Base-by-base conservation (phyloP, 2,329 filamentous ascomycete species). In the Xylariaceae sp. region DNA sequence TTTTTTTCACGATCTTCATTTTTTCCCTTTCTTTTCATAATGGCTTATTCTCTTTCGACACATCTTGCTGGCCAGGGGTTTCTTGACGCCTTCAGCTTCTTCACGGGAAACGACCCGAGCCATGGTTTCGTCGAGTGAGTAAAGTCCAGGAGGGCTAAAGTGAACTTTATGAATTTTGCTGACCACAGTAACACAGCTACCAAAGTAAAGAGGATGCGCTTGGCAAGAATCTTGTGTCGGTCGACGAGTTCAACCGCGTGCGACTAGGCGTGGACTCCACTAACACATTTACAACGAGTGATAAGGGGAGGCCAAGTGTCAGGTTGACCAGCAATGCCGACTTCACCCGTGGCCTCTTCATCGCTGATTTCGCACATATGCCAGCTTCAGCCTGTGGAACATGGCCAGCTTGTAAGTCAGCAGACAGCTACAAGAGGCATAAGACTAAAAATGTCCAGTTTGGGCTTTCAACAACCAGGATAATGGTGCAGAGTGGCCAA, bases 281-380 rank as follows among this genome's bases (percentile, higher is more conserved):
- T 28, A 67, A 66, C 38, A 58, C 41, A 2, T 71, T 69, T 46
- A 47, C 48, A 3, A 50, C 50, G 2, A 47, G 60, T 3, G 53
- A 63, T 37, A 53, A 60, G 41, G 74, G 73, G n/a, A 62, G 74
- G 15, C 69, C 72, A 9, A 87, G 81, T 48, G 75, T 89, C 30
- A 76, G 85, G 13, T 62, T 89, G 11, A 77, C 79, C 33, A 86
- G 81, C 62, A 82, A 78, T 39, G 70, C 76, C 37, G 62, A 69
- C 3, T 89, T 81, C 60, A 77, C 72, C 22, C 72, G 81, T 50
- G 85, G 83, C 1, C 73, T 89, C 9, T 79, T 89, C 52, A 80
- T 89, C 37, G 71, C 84, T 17, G 85, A 89, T 58, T 75, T 89
- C 38, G 69, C 71, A 15, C 85, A 89, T 52, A 89, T 89, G 83